A percentile compares a stretch with the other conserved stretches of the same genome.
Evolutionary conservation across 805 yeast species (phyloP).

Genomic region (Lachancea sp.): DNA sequence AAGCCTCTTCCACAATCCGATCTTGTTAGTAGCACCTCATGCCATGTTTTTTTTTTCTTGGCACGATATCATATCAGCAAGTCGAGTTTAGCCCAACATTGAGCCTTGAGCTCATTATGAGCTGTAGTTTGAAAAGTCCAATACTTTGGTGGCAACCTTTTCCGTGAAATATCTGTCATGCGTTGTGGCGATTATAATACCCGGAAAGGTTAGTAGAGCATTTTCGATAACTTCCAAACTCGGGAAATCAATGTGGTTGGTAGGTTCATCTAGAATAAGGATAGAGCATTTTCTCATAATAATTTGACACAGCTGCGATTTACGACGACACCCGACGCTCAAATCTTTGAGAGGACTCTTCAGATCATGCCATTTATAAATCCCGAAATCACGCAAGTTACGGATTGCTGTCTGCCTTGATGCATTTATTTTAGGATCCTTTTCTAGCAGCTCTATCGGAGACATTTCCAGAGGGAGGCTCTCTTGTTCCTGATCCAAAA

Average conservation of each 20-base stretch:
- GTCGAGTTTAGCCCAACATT: no score
- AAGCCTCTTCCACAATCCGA: no score
- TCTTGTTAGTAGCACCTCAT: no score
- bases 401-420: slow-evolving; percentile 14
- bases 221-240: slow-evolving; percentile 15
- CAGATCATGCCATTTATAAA: slow-evolving; percentile 15
- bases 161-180: slow-evolving; percentile 17
- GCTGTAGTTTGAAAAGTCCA: slow-evolving; percentile 9
- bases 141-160: slow-evolving; percentile 13
- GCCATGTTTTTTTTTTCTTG: no score
- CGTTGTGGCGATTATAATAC: slow-evolving; percentile 15
- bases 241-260: slow-evolving; percentile 17
- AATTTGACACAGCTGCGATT: slow-evolving; percentile 16
- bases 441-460: slow-evolving; percentile 11
- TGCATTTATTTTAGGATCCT: slow-evolving; percentile 10
- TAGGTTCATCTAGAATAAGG: slow-evolving; percentile 15
- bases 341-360: slow-evolving; percentile 12
- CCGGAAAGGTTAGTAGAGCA: slow-evolving; percentile 14
- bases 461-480: slow-evolving; percentile 14
- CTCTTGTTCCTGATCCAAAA: slow-evolving; percentile 17
- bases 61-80: no score
- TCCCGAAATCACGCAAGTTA: slow-evolving; percentile 13
- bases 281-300: slow-evolving; percentile 16
- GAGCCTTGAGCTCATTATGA: neutral
- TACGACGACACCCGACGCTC: slow-evolving; percentile 18